Evolutionary conservation across 306 rosid genomes (phyloP).

Genomic region (Acacia acuminata): DNA sequence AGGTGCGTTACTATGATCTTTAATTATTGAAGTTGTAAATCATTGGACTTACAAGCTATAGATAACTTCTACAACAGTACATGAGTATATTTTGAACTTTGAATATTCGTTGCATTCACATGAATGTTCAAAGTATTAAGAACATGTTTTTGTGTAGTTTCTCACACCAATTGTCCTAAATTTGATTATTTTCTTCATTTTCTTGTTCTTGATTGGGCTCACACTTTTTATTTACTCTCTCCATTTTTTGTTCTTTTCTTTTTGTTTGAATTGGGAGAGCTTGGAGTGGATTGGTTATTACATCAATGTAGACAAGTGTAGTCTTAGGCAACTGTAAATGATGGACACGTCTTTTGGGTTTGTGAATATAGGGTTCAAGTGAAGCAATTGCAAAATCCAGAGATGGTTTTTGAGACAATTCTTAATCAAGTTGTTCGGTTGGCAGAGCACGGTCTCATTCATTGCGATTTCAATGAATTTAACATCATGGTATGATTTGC

Average conservation of each 20-base stretch:
- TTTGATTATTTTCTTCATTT: conserved; percentile 3
- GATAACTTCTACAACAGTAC: neutral
- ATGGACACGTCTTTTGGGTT: conserved; percentile 7
- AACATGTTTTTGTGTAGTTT: neutral
- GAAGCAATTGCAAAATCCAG: conserved; percentile 82
- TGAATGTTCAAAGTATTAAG: neutral
- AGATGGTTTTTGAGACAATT: conserved; percentile 75
- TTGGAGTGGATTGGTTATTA: neutral
- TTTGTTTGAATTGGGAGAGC: neutral
- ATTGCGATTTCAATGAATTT: conserved; percentile 94
- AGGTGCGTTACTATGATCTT: neutral
- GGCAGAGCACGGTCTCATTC: conserved; percentile 94
- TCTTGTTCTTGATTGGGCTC: neutral
- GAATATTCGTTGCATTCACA: neutral
- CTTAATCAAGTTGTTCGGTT: conserved; percentile 71
- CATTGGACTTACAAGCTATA: neutral
- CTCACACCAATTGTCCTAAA: neutral
- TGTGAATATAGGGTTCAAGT: conserved; percentile 77
- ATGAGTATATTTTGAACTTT: neutral
- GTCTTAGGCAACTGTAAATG: conserved; percentile 5
- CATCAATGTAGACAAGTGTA: neutral
- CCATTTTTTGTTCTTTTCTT: neutral
- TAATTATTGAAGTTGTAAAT: neutral
- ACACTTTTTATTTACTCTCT: neutral
- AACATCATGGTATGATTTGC: conserved; percentile 77